phyloP scores from a whole-genome alignment of 768 basidiomycete species.

The Pleurotus pulmonarius region DNA sequence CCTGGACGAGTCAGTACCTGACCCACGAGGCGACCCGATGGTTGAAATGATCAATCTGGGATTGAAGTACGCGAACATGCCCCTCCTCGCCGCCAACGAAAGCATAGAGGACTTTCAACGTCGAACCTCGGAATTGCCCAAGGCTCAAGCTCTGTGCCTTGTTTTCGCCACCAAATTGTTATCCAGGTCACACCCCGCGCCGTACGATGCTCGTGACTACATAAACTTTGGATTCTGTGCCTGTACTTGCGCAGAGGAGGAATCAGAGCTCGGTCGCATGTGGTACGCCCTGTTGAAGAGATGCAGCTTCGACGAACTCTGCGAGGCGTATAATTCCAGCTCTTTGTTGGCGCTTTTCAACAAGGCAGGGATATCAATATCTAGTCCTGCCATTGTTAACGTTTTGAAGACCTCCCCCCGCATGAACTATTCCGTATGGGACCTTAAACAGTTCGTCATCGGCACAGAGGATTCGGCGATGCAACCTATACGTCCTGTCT shows the following conservation, averaged over 20 bases:
- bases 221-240: not conserved
- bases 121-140: not conserved
- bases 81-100: not conserved
- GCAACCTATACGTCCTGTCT: not conserved
- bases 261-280: not conserved
- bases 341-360: not conserved
- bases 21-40: not conserved
- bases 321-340: not conserved
- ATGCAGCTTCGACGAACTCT: not conserved
- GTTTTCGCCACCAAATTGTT: not conserved
- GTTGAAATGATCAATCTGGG: not conserved
- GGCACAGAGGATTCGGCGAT: not conserved
- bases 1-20: slow-evolving; percentile 14
- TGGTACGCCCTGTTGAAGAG: not conserved
- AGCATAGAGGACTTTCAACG: not conserved
- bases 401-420: not conserved
- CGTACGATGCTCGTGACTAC: not conserved
- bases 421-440: not conserved
- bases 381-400: not conserved
- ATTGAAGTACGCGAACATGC: not conserved
- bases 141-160: not conserved
- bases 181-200: not conserved
- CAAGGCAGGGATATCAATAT: not conserved
- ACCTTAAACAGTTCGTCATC: not conserved
- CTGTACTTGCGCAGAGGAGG: not conserved